phyloP scores from a whole-genome alignment of 495 filamentous ascomycete genomes.

The Talaromyces thailandensis region DNA sequence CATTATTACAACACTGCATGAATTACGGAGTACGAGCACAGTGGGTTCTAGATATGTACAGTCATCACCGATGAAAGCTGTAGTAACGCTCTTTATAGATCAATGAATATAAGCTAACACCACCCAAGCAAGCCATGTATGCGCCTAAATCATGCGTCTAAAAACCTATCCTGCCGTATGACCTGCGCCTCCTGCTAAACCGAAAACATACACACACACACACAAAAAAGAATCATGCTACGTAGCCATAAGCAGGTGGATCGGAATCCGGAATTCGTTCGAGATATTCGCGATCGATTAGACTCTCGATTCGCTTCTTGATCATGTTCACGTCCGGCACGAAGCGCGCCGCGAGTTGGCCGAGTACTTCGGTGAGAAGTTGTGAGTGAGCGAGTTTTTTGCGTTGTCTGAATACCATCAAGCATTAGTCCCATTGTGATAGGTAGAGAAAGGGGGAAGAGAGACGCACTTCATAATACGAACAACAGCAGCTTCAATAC shows the following conservation, averaged over 20 bases:
- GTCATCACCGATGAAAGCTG: neutral
- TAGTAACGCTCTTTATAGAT: neutral
- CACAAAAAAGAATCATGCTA: slow-evolving; percentile 41
- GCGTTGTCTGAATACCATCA: slow-evolving; percentile 58
- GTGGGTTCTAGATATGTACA: neutral
- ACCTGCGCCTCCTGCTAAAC: neutral
- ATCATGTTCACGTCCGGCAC: slow-evolving; percentile 84
- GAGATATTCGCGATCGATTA: slow-evolving; percentile 92
- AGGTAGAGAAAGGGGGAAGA: neutral
- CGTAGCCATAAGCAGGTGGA: slow-evolving; percentile 64
- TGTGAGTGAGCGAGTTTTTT: slow-evolving; percentile 74
- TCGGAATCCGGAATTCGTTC: slow-evolving; percentile 68
- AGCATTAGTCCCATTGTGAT: slow-evolving; percentile 12
- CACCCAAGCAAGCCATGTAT: neutral
- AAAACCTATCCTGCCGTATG: neutral
- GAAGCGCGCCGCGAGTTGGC: slow-evolving; percentile 70
- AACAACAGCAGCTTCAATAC: slow-evolving; percentile 85
- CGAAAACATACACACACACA: no score
- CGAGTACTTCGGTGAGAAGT: slow-evolving; percentile 77
- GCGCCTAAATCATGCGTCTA: slow-evolving; percentile 1
- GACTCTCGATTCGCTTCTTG: slow-evolving; percentile 86
- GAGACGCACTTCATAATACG: slow-evolving; percentile 85
- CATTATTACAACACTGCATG: neutral
- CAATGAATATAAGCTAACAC: neutral
- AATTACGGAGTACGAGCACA: neutral